These are phyloP conservation scores for Vaccinium corymbosum DNA, from an alignment of 148 eudicot species.

Conservation along the genomic window DNA sequence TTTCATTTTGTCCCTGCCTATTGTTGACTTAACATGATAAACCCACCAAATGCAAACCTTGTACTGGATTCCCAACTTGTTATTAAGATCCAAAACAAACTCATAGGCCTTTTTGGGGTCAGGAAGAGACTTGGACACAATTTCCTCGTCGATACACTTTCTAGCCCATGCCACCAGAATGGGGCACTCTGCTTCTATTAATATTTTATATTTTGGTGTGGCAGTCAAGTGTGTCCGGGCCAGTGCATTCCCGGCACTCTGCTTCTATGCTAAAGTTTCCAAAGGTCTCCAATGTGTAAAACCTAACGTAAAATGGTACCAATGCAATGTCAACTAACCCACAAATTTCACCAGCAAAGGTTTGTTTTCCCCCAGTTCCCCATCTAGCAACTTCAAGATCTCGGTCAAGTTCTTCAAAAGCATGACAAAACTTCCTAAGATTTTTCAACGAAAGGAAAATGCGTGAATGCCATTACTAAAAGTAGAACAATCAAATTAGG, in stretches of 20 bases:
- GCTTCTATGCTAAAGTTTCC: slow-evolving; percentile 20
- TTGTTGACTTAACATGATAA: background rate
- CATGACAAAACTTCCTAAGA: too few species aligned
- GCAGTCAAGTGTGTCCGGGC: background rate
- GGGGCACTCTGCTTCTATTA: slow-evolving; percentile 35
- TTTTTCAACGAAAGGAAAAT: too few species aligned
- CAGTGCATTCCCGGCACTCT: background rate
- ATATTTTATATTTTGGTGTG: background rate
- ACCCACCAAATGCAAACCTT: background rate
- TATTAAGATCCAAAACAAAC: slow-evolving; percentile 2
- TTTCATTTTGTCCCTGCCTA: background rate
- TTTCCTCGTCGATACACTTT: slow-evolving; percentile 38
- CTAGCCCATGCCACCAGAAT: slow-evolving; percentile 45
- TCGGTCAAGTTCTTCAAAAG: too few species aligned
- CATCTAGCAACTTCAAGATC: too few species aligned
- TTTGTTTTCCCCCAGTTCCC: too few species aligned
- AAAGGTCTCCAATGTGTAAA: slow-evolving; percentile 5
- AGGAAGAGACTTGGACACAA: slow-evolving; percentile 25
- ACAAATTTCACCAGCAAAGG: too few species aligned
- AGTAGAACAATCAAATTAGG: too few species aligned
- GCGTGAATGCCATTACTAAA: too few species aligned
- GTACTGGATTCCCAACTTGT: background rate
- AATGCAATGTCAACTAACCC: slow-evolving; percentile 13
- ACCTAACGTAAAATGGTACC: slow-evolving; percentile 14
- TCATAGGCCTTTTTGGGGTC: slow-evolving; percentile 13